Conservation (phyloP, 1,284 basidiomycete genomes). For the Laetiporus sulphureus region DNA sequence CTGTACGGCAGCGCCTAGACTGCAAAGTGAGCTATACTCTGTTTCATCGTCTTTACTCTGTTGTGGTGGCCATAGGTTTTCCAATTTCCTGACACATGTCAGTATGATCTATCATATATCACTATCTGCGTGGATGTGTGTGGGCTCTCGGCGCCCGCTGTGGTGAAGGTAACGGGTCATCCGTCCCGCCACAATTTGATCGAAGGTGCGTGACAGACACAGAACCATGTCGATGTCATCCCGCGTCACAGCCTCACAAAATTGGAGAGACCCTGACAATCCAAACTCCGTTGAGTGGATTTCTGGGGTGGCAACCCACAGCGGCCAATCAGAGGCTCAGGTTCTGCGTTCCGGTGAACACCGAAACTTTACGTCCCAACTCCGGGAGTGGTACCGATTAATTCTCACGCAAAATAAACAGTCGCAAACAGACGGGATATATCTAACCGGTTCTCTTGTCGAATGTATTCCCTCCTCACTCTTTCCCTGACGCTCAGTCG, state of each 20-base stretch:
- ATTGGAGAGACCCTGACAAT: background rate
- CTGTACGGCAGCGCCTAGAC: too few relatives aligned
- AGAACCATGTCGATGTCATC: too few relatives aligned
- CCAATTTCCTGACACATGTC: too few relatives aligned
- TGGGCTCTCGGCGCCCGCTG: too few relatives aligned
- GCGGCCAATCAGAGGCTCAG: background rate
- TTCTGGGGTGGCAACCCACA: slow-evolving; percentile 10
- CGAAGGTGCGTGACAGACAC: too few relatives aligned
- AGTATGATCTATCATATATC: too few relatives aligned
- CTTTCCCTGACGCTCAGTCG: slow-evolving; percentile 14
- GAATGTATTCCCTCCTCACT: slow-evolving; percentile 14
- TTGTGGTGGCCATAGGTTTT: too few relatives aligned
- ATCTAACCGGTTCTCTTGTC: slow-evolving; percentile 11
- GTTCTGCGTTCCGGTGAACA: slow-evolving; percentile 13
- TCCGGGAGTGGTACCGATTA: slow-evolving; percentile 13
- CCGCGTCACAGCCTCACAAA: slow-evolving; percentile 1
- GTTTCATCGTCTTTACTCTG: too few relatives aligned
- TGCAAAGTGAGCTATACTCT: too few relatives aligned
- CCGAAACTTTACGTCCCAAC: slow-evolving; percentile 16
- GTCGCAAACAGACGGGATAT: slow-evolving; percentile 21
- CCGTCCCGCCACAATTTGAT: slow-evolving; percentile 1
- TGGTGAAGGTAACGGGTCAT: too few relatives aligned
- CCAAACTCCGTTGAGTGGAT: slow-evolving; percentile 13
- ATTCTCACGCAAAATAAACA: slow-evolving; percentile 20
- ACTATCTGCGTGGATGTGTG: too few relatives aligned